These are phyloP conservation scores for Penicillium longicatenatum DNA, from an alignment of 495 filamentous ascomycete genomes.

Conservation along the genomic window DNA sequence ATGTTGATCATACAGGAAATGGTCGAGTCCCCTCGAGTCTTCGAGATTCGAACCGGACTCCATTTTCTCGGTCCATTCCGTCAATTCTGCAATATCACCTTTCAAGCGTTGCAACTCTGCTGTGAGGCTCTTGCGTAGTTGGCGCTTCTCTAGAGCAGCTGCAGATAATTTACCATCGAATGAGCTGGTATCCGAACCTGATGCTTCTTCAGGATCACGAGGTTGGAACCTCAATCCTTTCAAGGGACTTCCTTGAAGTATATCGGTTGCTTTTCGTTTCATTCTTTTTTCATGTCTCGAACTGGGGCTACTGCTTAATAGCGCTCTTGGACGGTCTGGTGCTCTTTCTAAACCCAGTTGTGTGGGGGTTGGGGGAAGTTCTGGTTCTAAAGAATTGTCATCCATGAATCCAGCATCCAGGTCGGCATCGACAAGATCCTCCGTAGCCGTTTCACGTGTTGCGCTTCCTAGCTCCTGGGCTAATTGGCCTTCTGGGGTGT, in stretches of 20 bases:
- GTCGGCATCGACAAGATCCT: slow-evolving; percentile 11
- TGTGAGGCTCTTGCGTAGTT: slow-evolving; percentile 30
- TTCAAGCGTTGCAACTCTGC: slow-evolving; percentile 37
- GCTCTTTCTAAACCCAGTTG: slow-evolving; percentile 55
- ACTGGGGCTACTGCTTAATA: slow-evolving; percentile 48
- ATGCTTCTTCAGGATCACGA: slow-evolving; percentile 13
- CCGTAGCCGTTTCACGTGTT: slow-evolving; percentile 21
- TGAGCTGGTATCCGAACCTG: slow-evolving; percentile 6
- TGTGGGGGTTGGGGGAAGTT: slow-evolving; percentile 70
- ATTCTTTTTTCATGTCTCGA: slow-evolving; percentile 32
- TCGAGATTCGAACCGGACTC: slow-evolving; percentile 27
- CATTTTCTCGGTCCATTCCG: slow-evolving; percentile 33
- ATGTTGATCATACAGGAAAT: slow-evolving; percentile 33
- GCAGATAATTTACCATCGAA: slow-evolving; percentile 21
- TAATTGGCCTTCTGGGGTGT: slow-evolving; percentile 45
- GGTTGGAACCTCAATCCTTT: slow-evolving; percentile 30
- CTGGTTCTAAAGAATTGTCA: slow-evolving; percentile 57
- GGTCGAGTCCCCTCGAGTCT: slow-evolving; percentile 21
- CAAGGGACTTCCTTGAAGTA: slow-evolving; percentile 32
- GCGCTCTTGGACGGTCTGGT: slow-evolving; percentile 36
- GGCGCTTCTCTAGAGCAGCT: slow-evolving; percentile 34
- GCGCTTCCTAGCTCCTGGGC: slow-evolving; percentile 41
- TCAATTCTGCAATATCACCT: slow-evolving; percentile 40
- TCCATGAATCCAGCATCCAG: slow-evolving; percentile 31
- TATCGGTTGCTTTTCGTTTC: slow-evolving; percentile 29